Evolutionary conservation across 2,329 filamentous ascomycete genomes (phyloP).

Genomic region (Aureobasidium mangrovei): DNA sequence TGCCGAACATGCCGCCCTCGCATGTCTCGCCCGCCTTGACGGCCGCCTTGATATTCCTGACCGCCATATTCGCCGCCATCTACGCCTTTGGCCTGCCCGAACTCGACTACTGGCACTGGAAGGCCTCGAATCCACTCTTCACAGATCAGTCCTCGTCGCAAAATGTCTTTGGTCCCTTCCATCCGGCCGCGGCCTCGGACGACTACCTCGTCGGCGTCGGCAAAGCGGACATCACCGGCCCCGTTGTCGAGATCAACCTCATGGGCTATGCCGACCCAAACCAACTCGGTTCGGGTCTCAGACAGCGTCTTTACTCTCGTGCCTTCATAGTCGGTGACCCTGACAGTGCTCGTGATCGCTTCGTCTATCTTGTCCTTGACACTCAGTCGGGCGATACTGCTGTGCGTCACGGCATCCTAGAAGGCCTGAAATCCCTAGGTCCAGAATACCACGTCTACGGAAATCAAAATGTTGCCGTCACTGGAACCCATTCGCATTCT

Average conservation of each 20-base stretch:
- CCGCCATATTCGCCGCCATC: slow-evolving; percentile 30
- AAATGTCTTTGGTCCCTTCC: neutral
- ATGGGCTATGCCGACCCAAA: slow-evolving; percentile 85
- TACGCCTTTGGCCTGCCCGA: slow-evolving; percentile 28
- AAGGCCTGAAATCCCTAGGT: slow-evolving; percentile 62
- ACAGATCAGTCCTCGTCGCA: neutral
- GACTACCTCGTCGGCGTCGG: slow-evolving; percentile 58
- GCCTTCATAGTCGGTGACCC: slow-evolving; percentile 77
- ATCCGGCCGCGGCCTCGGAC: slow-evolving; percentile 26
- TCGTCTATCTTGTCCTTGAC: slow-evolving; percentile 83
- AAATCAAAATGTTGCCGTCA: slow-evolving; percentile 76
- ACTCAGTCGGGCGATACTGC: slow-evolving; percentile 84
- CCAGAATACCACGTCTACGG: slow-evolving; percentile 65
- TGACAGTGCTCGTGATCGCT: slow-evolving; percentile 57
- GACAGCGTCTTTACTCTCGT: slow-evolving; percentile 79
- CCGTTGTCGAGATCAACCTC: slow-evolving; percentile 81
- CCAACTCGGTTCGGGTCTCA: slow-evolving; percentile 73
- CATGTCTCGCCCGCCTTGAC: slow-evolving; percentile 31
- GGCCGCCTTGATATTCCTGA: slow-evolving; percentile 26
- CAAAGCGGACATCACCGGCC: slow-evolving; percentile 66
- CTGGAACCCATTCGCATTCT: slow-evolving; percentile 86
- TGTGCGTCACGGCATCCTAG: slow-evolving; percentile 74
- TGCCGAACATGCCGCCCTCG: slow-evolving; percentile 30
- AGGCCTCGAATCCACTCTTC: slow-evolving; percentile 13
- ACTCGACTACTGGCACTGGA: slow-evolving; percentile 30